Percentiles rank a stretch among this genome's conserved stretches.
Conservation (phyloP, 768 basidiomycete genomes). For the Hygrophorus pudorinus region DNA sequence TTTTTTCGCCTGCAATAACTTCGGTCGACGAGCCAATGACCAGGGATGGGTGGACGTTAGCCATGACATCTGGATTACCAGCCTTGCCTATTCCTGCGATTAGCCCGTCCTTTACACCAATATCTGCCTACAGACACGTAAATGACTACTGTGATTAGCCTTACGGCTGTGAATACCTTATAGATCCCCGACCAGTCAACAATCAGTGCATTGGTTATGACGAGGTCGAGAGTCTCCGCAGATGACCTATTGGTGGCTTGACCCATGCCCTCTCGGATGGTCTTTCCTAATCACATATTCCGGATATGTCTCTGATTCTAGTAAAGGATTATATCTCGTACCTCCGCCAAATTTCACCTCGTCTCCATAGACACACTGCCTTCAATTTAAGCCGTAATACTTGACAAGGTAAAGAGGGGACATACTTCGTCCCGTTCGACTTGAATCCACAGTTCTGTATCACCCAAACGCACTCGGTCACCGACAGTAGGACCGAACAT, state of each 20-base stretch:
- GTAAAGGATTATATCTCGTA: conserved; percentile 15
- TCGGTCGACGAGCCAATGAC: conserved; percentile 88
- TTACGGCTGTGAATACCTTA: conserved; percentile 44
- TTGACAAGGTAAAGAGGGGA: conserved; percentile 6
- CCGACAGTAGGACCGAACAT: conserved; percentile 97
- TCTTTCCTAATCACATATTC: conserved; percentile 50
- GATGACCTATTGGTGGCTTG: conserved; percentile 71
- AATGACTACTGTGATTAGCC: neutral
- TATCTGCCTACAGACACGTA: conserved; percentile 61
- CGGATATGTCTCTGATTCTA: neutral
- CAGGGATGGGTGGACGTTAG: conserved; percentile 58
- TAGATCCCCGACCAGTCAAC: conserved; percentile 93
- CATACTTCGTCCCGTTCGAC: conserved; percentile 77
- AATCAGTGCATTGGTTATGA: conserved; percentile 92
- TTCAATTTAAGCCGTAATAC: neutral
- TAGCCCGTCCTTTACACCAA: conserved; percentile 76
- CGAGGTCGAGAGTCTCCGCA: conserved; percentile 68
- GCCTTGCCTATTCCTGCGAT: conserved; percentile 94
- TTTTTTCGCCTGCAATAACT: conserved; percentile 90
- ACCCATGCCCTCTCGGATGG: conserved; percentile 95
- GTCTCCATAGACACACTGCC: conserved; percentile 81
- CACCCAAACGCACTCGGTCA: conserved; percentile 81
- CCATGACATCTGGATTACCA: conserved; percentile 93
- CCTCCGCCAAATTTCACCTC: conserved; percentile 98
- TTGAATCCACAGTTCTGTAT: conserved; percentile 85